These are phyloP conservation scores for Sesbania bispinosa DNA, from an alignment of 306 rosid species.

Conservation along the genomic window DNA sequence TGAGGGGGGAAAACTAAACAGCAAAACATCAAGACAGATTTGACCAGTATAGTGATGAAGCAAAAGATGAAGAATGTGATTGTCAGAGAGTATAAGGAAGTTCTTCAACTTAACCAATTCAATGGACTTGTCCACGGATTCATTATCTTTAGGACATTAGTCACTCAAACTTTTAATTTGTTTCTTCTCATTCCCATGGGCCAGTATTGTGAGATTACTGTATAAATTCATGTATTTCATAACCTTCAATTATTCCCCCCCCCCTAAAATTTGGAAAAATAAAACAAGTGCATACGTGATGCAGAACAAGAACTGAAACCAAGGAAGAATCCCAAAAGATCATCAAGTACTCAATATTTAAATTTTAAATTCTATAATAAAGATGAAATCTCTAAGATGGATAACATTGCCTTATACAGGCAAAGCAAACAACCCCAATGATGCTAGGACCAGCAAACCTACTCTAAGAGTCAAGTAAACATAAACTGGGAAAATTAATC, in stretches of 20 bases:
- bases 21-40: too few species aligned
- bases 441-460: neutral
- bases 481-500: neutral
- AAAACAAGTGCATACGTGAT: neutral
- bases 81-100: too few species aligned
- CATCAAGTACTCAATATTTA: neutral
- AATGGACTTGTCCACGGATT: too few species aligned
- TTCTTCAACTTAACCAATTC: too few species aligned
- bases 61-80: neutral
- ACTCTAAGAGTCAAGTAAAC: neutral
- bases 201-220: neutral
- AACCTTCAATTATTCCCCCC: neutral
- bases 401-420: neutral
- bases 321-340: too few species aligned
- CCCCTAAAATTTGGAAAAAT: neutral
- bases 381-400: neutral
- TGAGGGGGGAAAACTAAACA: too few species aligned
- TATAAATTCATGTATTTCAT: neutral
- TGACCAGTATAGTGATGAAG: too few species aligned
- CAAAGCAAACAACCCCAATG: neutral
- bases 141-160: too few species aligned
- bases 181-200: too few species aligned
- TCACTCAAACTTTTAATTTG: too few species aligned
- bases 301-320: too few species aligned
- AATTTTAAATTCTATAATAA: neutral